Base-by-base conservation (phyloP, 306 rosid genomes). In the Sophora flavescens region DNA sequence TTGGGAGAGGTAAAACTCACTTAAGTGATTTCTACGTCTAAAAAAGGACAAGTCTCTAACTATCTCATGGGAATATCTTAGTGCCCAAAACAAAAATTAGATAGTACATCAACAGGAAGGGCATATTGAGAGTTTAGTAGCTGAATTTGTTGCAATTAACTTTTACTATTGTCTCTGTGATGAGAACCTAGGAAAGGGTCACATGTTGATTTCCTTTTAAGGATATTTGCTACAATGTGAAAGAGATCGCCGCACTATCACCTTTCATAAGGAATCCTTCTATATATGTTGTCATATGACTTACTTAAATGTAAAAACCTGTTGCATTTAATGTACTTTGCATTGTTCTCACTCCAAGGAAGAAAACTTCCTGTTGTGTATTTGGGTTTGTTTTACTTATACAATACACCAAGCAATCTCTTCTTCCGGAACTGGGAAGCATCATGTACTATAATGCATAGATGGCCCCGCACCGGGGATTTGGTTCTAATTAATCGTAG, bases 401-500 rank as follows among this genome's bases (percentile, higher is more conserved):
- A 6, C 42, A 38, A 8, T 30, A 53, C 4, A 41, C 52, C 63
- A 6, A 41, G 26, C 65, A 18, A 54, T 36, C 60, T 15, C 63
- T 36, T 56, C 12, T 58, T 53, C 8, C 10, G 67, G 47, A 22
- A 22, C 22, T 22, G 22, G 22, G 22, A 72, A 50, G 39, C 47
- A 47, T 14, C 54, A 12, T 52, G 2, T 33, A 33, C 53, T 61
- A 9, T 54, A 63, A 51, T 62, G 36, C 61, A n/a, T 56, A 45
- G 71, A 77, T 48, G 48, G 36, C 36, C 26, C 51, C 51, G 47
- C 54, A 56, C 35, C 52, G 12, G 78, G 78, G 32, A 63, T 38
- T 56, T 70, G 57, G 28, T 48, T 50, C 33, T 28, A 35, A 59
- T 13, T 63, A 35, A 62, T 18, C 16, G 10, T 56, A 57, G 32